These are phyloP conservation scores for Globisporangium megalacanthum DNA, from an alignment of 352 stramenopile species.

Conservation along the genomic window DNA sequence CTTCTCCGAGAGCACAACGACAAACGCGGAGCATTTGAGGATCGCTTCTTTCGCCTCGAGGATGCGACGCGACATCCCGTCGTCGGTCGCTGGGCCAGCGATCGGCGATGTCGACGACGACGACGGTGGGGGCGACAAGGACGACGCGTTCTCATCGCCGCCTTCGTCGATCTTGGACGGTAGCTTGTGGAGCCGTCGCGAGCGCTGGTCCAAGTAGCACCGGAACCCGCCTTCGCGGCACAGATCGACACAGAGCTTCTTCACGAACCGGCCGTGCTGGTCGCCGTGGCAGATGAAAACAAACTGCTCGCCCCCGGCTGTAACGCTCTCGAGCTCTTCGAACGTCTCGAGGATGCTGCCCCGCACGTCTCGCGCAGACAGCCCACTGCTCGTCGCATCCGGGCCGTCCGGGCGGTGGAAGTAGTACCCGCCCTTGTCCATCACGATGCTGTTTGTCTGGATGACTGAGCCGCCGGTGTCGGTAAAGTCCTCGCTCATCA, in stretches of 20 bases:
- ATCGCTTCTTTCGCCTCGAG: constrained; percentile 76
- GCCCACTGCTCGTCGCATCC: constrained; percentile 14
- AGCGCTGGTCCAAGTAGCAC: constrained; percentile 64
- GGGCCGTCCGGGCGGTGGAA: constrained; percentile 34
- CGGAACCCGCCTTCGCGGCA: constrained; percentile 57
- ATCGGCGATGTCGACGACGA: too few relatives aligned
- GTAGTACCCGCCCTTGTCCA: constrained; percentile 68
- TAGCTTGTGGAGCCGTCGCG: constrained; percentile 16
- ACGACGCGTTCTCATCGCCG: constrained; percentile 16
- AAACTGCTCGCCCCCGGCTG: constrained; percentile 33
- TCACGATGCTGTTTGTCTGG: constrained; percentile 55
- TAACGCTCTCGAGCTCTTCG: constrained; percentile 24
- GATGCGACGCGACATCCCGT: constrained; percentile 62
- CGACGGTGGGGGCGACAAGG: constrained; percentile 2
- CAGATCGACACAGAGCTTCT: constrained; percentile 57
- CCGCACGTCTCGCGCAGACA: constrained; percentile 10
- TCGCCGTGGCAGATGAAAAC: constrained; percentile 82
- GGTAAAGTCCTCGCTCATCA: constrained; percentile 35
- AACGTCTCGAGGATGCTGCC: constrained; percentile 62
- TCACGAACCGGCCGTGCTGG: constrained; percentile 62
- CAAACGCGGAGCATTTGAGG: constrained; percentile 64
- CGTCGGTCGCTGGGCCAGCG: constrained; percentile 2
- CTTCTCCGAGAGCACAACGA: constrained; percentile 72
- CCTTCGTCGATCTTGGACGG: constrained; percentile 14
- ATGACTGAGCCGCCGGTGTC: constrained; percentile 17